phyloP scores from a whole-genome alignment of 2,329 filamentous ascomycete genomes.

The Neofusicoccum kwambonambiense region DNA sequence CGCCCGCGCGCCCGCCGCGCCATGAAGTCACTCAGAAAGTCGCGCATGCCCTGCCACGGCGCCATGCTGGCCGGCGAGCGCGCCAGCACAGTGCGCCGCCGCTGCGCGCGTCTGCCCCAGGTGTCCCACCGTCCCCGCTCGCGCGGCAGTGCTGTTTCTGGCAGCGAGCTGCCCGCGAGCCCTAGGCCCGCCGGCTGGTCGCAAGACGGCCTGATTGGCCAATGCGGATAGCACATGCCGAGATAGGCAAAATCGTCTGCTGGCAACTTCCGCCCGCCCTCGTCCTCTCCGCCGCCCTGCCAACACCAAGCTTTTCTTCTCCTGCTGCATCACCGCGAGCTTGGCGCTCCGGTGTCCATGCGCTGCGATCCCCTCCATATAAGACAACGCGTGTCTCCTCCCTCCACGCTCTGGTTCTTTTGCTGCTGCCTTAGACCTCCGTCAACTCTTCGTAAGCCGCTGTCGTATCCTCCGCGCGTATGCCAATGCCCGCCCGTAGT shows the following conservation, averaged over 20 bases:
- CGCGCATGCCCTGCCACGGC: no score
- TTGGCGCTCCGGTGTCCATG: not conserved
- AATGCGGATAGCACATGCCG: constrained; percentile 3
- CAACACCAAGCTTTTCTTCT: not conserved
- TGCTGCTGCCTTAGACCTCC: not conserved
- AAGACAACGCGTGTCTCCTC: not conserved
- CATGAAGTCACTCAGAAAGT: not conserved
- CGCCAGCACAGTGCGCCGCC: not conserved
- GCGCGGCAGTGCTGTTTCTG: not conserved
- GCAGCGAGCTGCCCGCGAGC: no score
- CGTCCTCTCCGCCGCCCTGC: not conserved
- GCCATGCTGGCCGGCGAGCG: not conserved
- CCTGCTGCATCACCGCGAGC: not conserved
- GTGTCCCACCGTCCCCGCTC: not conserved
- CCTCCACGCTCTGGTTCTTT: not conserved
- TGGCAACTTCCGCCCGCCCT: not conserved
- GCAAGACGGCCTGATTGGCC: not conserved
- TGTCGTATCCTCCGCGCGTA: not conserved
- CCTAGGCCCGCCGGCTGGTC: not conserved
- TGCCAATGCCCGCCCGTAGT: not conserved
- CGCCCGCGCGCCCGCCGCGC: not conserved
- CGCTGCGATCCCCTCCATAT: not conserved
- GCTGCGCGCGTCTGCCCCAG: not conserved
- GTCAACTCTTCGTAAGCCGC: not conserved
- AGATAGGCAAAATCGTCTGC: not conserved